phyloP scores from a whole-genome alignment of 805 yeast genomes.

The Candida sphagnicola region DNA sequence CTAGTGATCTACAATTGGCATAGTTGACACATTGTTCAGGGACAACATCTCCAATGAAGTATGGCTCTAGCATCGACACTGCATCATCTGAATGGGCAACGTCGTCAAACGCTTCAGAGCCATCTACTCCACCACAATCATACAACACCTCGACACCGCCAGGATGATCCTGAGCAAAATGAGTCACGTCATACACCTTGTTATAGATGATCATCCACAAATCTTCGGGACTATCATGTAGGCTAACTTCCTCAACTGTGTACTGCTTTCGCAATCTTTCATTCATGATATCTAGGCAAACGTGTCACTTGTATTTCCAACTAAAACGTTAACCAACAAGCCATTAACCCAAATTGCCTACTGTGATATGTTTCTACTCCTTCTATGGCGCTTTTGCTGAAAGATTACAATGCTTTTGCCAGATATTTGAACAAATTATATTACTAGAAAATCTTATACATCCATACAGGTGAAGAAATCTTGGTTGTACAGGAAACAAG shows the following conservation, averaged over 20 bases:
- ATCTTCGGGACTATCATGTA: constrained; percentile 72
- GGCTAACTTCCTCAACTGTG: constrained; percentile 49
- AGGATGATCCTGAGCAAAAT: constrained; percentile 76
- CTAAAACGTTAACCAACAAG: too few relatives aligned
- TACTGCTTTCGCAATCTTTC: constrained; percentile 3
- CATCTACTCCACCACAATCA: constrained; percentile 77
- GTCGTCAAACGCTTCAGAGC: constrained; percentile 62
- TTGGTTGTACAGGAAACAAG: too few relatives aligned
- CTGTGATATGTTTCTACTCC: too few relatives aligned
- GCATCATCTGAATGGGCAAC: constrained; percentile 37
- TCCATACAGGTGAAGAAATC: too few relatives aligned
- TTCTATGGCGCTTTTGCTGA: too few relatives aligned
- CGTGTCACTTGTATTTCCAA: too few relatives aligned
- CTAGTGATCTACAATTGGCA: neutral
- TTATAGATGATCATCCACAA: constrained; percentile 83
- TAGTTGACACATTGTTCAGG: neutral
- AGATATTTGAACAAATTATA: too few relatives aligned
- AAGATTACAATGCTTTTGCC: too few relatives aligned
- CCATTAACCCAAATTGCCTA: too few relatives aligned
- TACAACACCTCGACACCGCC: constrained; percentile 68
- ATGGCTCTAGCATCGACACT: constrained; percentile 25
- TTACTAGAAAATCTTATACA: too few relatives aligned
- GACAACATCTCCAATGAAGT: constrained; percentile 22
- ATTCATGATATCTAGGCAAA: too few relatives aligned
- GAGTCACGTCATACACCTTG: constrained; percentile 72